Base-by-base conservation (phyloP, 2,329 filamentous ascomycete species). In the Colletotrichum tropicale region DNA sequence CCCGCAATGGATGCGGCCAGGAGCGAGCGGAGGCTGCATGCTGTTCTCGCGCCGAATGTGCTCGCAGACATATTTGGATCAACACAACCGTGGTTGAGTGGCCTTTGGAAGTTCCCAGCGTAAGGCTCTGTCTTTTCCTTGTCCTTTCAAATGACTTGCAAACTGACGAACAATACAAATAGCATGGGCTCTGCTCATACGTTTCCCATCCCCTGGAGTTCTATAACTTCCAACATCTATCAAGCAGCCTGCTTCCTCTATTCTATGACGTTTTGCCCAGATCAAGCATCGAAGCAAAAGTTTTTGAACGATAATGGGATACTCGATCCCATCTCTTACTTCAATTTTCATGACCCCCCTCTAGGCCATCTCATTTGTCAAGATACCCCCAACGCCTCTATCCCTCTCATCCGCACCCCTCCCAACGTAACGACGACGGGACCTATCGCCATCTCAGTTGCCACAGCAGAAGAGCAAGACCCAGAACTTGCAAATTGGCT, bases 171-270 rank as follows among this genome's bases (percentile, higher is more conserved):
- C 12, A 32, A 12, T 36, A 58, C 21, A 18, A 43, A 8, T 48
- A 88, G 87, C 32, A 81, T 85, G 0, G 83, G 83, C 3, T 87
- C 87, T 1, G 86, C 85, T 5, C 86, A 85, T 70, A 76, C 82
- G 0, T 90, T 86, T 66, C 88, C 88, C 0, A 80, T 90, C 0
- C 87, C 88, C 1, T 84, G 80, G 81, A 79, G 80, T 65, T 79
- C 85, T 1, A 82, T 89, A 36, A 84, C 84, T 5, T 75, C 80
- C 7, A 89, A 89, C 76, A 81, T 87, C 6, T 78, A 80, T 26
- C 77, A 81, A 15, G 64, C 77, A 24, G 9, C 69, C 10, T 71
- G 79, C 24, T 55, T 80, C 7, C 74, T 82, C 18, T 80, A 77
- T 43, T 18, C 10, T 24, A 43, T 72, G 52, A 28, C 65, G 24